Evolutionary conservation across 2,329 filamentous ascomycete genomes (phyloP), one percentile per base, ranked within the genome.

Genomic region (Rasamsonia emersonii): DNA sequence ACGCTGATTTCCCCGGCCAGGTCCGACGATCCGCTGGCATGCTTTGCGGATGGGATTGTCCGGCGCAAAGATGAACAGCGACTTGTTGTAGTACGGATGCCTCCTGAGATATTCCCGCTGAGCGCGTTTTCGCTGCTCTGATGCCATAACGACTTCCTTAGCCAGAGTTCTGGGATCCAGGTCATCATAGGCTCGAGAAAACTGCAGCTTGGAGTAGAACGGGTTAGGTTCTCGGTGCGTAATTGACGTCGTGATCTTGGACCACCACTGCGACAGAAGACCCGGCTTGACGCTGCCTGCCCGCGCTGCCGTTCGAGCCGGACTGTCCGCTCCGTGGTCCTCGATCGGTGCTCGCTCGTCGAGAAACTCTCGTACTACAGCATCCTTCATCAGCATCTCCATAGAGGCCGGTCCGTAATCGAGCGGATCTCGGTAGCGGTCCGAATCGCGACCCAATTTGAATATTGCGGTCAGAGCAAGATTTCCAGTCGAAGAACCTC

Each of bases 331-430:
- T 24, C 41, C 52, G 42, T 48, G 50, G 36, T 40, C 44, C 19
- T 50, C 41, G 19, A 47, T 18, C 23, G 44, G 40, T 33, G 51
- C 39, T 40, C 71, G 68, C 43, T 93, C 86, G 47, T 96, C 86
- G 4, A 98, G 72, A 40, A 98, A 98, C 48, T 96, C 91, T 30
- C 79, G 80, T 5, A 98, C 89, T 16, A 98, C 86, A 1, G 86
- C 86, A 58, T 96, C 89, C 53, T 96, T 96, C 27, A 96, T 70
- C 29, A 98, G 70, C 86, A 96, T 94, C 54, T 96, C 91, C 54
- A 93, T 82, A 33, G 86, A 88, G 5, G 86, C 86, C 14, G 83
- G 83, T 2, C 88, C 88, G 53, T 93, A 93, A 52, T 95, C 88
- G 10, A 96, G 67, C 2, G 89, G 88, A 52, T 96, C 91, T 70